phyloP scores from a whole-genome alignment of 768 basidiomycete species.

The Amanita polypyramis region DNA sequence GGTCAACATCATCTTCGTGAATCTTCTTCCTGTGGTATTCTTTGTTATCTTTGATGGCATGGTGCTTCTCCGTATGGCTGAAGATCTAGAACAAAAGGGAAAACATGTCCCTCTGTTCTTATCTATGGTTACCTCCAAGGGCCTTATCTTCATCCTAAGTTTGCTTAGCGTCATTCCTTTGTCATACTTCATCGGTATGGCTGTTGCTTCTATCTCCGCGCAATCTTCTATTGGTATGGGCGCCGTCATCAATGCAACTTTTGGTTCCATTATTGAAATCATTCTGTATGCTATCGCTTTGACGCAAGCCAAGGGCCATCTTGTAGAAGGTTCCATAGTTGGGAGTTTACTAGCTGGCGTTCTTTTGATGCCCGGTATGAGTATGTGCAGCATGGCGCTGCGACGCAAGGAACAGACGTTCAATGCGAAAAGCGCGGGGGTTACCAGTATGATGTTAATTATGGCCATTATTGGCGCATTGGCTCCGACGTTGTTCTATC shows the following conservation, averaged over 20 bases:
- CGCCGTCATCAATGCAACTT: conserved; percentile 98
- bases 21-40: conserved; percentile 87
- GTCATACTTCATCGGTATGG: conserved; percentile 99
- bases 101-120: conserved; percentile 57
- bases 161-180: conserved; percentile 91
- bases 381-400: conserved; percentile 89
- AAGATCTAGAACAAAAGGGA: conserved; percentile 43
- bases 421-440: conserved; percentile 98
- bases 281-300: conserved; percentile 87
- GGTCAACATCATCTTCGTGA: conserved; percentile 97
- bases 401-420: conserved; percentile 93
- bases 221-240: conserved; percentile 99
- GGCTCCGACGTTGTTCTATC: conserved; percentile 94
- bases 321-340: conserved; percentile 96
- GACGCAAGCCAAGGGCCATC: conserved; percentile 80
- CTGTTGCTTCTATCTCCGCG: conserved; percentile 96
- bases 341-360: conserved; percentile 94
- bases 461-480: conserved; percentile 98
- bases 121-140: conserved; percentile 57
- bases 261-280: conserved; percentile 97
- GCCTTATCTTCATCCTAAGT: conserved; percentile 73
- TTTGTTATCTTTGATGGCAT: conserved; percentile 94
- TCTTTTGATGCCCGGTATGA: conserved; percentile 91
- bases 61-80: conserved; percentile 63
- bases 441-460: conserved; percentile 98